Percentiles rank a stretch among this genome's conserved stretches.
Evolutionary conservation across 306 rosid genomes (phyloP).

Genomic region (cucumber (Cucumis sativus)): DNA sequence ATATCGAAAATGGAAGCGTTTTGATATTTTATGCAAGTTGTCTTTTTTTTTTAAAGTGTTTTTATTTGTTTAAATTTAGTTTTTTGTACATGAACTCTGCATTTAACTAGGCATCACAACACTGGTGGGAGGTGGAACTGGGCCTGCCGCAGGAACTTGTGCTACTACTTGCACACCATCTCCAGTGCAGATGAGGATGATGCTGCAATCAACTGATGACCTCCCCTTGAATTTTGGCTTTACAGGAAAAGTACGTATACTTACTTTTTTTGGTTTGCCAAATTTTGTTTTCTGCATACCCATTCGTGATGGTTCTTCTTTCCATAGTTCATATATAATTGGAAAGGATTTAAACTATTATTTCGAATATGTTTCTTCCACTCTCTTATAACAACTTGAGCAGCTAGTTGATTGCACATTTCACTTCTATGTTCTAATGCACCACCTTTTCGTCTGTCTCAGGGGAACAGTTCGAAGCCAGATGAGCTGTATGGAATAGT

Average conservation of each 20-base stretch:
- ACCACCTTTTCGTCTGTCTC: conserved; percentile 12
- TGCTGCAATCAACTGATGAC: conserved; percentile 85
- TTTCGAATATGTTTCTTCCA: neutral
- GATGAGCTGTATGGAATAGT: conserved; percentile 56
- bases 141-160: conserved; percentile 84
- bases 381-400: neutral
- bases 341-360: neutral
- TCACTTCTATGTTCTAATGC: neutral
- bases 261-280: neutral
- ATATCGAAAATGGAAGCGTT: conserved; percentile 24
- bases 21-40: conserved; percentile 46
- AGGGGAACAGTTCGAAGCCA: conserved; percentile 78
- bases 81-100: conserved; percentile 2
- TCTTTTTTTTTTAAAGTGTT: neutral
- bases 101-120: conserved; percentile 71
- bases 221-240: conserved; percentile 87
- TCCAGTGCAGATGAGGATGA: conserved; percentile 58
- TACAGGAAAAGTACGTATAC: conserved; percentile 61
- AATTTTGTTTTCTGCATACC: neutral
- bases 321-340: neutral
- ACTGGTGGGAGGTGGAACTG: conserved; percentile 90
- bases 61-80: neutral
- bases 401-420: neutral
- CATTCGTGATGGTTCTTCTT: neutral
- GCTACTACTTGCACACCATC: conserved; percentile 97